Base-by-base conservation (phyloP, 2,329 filamentous ascomycete species). In the Albifimbria verrucaria region DNA sequence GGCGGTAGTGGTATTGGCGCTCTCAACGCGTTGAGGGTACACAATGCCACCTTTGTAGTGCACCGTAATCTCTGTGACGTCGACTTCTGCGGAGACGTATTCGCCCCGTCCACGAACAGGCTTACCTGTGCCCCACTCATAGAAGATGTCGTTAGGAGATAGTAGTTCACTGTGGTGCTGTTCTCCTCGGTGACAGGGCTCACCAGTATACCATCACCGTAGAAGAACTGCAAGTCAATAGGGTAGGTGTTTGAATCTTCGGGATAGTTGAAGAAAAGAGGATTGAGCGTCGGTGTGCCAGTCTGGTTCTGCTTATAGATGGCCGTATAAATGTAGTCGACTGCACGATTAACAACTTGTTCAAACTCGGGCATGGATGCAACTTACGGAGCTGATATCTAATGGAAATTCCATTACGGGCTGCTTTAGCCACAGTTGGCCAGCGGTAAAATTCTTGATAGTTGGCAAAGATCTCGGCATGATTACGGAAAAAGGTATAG, bases 251-350 rank as follows among this genome's bases (percentile, higher is more conserved):
- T 69, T 21, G 64, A 49, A 48, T 80, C 77, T 11, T 67, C 47
- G 3, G 76, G 87, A 60, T 90, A 91, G 24, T 83, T 66, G 71
- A 86, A 92, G 72, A 88, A 90, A 52, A 90, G 68, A 0, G 89
- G 88, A 64, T 84, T 86, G 48, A 90, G 73, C 55, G 85, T 72
- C 0, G 89, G 88, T 1, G 78, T 79, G 22, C 89, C 89, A 7
- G 78, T 79, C 32, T 75, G 63, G 26, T 77, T 79, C 66, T 89
- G 81, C 53, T 74, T 71, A 65, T 87, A 77, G 57, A 90, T 76
- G 0, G 83, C 82, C 1, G 88, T 91, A 73, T 92, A 91, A 55
- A 89, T 77, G 69, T 91, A 91, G 63, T 91, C 88, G 12, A 92
- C 58, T 61, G 3, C 4, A 4, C 6, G 21, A 41, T 61, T 26